Base-by-base conservation (phyloP, 257 asterid species). In the Primulina huaijiensis region DNA sequence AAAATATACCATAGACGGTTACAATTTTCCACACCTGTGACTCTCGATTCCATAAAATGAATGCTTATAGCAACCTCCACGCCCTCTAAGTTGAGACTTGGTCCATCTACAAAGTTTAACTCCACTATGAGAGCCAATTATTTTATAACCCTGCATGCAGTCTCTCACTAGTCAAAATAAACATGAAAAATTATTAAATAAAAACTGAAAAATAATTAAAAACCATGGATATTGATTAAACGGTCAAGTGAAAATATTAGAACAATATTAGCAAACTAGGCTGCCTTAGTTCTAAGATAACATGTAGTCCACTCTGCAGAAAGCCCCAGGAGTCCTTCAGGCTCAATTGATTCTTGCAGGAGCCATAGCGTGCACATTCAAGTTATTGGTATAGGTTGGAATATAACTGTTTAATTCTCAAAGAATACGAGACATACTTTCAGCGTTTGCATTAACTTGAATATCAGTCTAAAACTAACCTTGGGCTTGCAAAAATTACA, bases 31-130 rank as follows among this genome's bases (percentile, higher is more conserved):
- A 59, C 71, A 92, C 99, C 99, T 90, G 91, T 93, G 99, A 78
- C 92, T 83, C 79, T 90, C 99, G 62, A 93, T 90, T 64, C 97
- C 99, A 70, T 93, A 93, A 82, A 93, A 90, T 1, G 99, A 89
- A 80, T 94, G 97, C 81, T 93, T 90, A 77, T 93, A 93, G 78
- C 99, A 93, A 70, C 99, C 99, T 80, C 99, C 97, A 35, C 97
- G 96, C 61, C 97, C 99, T 85, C 99, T 85, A 52, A 93, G 99
- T 76, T 93, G 99, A 65, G 99, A 75, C 77, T 93, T 93, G 76
- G 97, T 93, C 99, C 99, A 93, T 85, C 99, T 80, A 88, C 99
- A 93, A 74, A 93, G 78, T 77, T 91, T 93, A 75, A 93, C 99
- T 60, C 99, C 99, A 68, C 99, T 93, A 70, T 93, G 99, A 17